Percentiles rank a stretch among this genome's conserved stretches.
phyloP scores from a whole-genome alignment of 2,329 filamentous ascomycete species.

The Pestalotiopsis sp. region DNA sequence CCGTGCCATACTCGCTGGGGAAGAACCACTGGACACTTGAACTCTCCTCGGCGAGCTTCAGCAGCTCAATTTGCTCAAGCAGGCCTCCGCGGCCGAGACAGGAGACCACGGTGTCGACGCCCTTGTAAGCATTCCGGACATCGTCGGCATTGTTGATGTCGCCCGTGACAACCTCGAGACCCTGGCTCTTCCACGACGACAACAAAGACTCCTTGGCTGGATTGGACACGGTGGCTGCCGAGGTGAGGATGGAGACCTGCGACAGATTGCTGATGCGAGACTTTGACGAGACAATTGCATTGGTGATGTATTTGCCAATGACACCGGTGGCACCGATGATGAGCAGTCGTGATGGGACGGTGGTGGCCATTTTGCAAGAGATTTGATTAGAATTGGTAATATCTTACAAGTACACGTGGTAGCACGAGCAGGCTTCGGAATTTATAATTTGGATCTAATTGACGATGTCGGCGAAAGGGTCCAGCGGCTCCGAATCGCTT shows the following conservation, averaged over 20 bases:
- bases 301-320: constrained; percentile 37
- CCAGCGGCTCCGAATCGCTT: neutral
- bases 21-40: constrained; percentile 56
- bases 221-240: constrained; percentile 46
- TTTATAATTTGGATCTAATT: neutral
- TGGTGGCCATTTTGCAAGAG: constrained; percentile 16
- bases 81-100: constrained; percentile 61
- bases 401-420: neutral
- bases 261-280: constrained; percentile 27
- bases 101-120: constrained; percentile 60
- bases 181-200: constrained; percentile 41
- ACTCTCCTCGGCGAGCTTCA: constrained; percentile 54
- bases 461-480: neutral
- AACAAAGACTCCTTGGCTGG: constrained; percentile 47
- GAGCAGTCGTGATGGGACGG: constrained; percentile 30
- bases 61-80: constrained; percentile 54
- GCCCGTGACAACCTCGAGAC: constrained; percentile 57
- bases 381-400: too few species aligned
- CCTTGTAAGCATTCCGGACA: constrained; percentile 54
- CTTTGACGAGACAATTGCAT: constrained; percentile 32
- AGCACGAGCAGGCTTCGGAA: neutral
- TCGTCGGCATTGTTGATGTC: constrained; percentile 52
- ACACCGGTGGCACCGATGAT: constrained; percentile 35
- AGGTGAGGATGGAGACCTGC: constrained; percentile 55
- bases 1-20: constrained; percentile 62